phyloP scores from a whole-genome alignment of 2,329 filamentous ascomycete genomes.

The Phialemonium atrogriseum region DNA sequence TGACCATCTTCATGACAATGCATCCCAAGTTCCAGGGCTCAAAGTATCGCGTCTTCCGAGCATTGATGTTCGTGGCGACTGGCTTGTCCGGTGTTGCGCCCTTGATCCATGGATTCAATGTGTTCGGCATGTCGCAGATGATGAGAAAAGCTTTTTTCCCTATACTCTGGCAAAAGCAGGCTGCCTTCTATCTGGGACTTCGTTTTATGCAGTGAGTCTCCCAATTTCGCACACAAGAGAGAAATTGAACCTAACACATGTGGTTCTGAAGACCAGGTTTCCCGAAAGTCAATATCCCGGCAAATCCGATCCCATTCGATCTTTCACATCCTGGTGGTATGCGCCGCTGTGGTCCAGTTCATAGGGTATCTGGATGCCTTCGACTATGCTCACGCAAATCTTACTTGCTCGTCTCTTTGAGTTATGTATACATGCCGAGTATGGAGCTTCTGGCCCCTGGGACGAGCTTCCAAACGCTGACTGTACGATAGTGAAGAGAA shows the following conservation, averaged over 20 bases:
- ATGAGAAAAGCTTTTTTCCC: conserved; percentile 11
- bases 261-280: conserved; percentile 9
- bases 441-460: too few relatives aligned
- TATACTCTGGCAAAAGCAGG: conserved; percentile 7
- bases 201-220: conserved; percentile 8
- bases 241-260: conserved; percentile 9
- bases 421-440: too few relatives aligned
- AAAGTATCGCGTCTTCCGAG: conserved; percentile 8
- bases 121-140: conserved; percentile 7
- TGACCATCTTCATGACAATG: conserved; percentile 7
- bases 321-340: conserved; percentile 12
- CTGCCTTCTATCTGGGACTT: conserved; percentile 8
- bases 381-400: conserved; percentile 5
- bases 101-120: conserved; percentile 7
- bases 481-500: too few relatives aligned
- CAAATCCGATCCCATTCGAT: conserved; percentile 8
- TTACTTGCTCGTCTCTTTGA: conserved; percentile 4
- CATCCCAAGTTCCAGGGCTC: conserved; percentile 8
- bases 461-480: too few relatives aligned
- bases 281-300: conserved; percentile 8
- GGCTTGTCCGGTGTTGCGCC: conserved; percentile 7
- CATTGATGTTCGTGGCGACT: conserved; percentile 7
- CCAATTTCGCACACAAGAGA: conserved; percentile 6
- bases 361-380: conserved; percentile 12
- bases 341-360: conserved; percentile 13